Percentiles rank a stretch among this genome's conserved stretches.
Evolutionary conservation across 768 basidiomycete species (phyloP).

Genomic region (Crucibulum laeve): DNA sequence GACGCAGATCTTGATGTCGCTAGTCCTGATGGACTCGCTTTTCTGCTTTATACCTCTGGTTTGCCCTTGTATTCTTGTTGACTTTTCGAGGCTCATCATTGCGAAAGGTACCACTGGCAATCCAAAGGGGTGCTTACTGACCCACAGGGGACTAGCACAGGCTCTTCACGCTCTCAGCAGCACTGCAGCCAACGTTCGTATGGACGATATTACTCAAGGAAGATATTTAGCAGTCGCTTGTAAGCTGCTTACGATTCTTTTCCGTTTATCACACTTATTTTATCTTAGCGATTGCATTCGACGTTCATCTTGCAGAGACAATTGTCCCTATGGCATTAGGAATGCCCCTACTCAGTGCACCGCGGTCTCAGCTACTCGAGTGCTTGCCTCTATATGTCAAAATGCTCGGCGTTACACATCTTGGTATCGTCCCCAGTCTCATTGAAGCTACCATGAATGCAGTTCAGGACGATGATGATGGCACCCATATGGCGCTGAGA

Average conservation of each 20-base stretch:
- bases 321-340: constrained; percentile 36
- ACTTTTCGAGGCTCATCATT: not conserved
- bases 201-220: constrained; percentile 20
- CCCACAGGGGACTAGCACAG: constrained; percentile 24
- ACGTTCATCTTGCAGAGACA: constrained; percentile 45
- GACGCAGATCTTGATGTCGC: constrained; percentile 22
- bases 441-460: constrained; percentile 45
- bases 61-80: constrained; percentile 1
- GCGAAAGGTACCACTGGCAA: constrained; percentile 43
- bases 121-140: constrained; percentile 46
- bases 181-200: constrained; percentile 23
- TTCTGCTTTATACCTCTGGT: constrained; percentile 50
- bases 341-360: constrained; percentile 39
- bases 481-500: constrained; percentile 24
- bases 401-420: constrained; percentile 36
- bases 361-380: constrained; percentile 39
- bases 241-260: constrained; percentile 15
- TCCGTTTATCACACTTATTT: constrained; percentile 4
- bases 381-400: constrained; percentile 32
- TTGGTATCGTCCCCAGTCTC: constrained; percentile 48
- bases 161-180: constrained; percentile 27
- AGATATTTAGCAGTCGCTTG: constrained; percentile 40
- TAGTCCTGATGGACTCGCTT: constrained; percentile 29
- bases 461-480: constrained; percentile 15
- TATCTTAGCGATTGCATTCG: constrained; percentile 43